phyloP scores from a whole-genome alignment of 2,329 filamentous ascomycete genomes.

The Trichoderma endophyticum region DNA sequence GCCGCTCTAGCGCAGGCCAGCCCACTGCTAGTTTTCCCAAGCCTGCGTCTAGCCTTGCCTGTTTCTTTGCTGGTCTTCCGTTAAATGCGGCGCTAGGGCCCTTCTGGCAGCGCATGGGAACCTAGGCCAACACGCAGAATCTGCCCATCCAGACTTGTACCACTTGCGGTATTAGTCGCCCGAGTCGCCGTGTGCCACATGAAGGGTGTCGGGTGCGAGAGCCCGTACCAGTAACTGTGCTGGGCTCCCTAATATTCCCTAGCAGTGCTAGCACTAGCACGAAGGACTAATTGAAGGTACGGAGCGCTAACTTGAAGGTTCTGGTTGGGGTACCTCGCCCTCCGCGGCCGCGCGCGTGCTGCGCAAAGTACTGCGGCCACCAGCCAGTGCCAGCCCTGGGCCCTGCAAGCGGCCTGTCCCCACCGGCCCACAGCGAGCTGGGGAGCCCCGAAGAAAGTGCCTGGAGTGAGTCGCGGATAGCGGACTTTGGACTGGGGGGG shows the following conservation, averaged over 20 bases:
- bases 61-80: not conserved
- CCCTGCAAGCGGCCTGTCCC: slow-evolving; percentile 15
- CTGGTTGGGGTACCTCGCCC: not conserved
- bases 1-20: slow-evolving; percentile 7
- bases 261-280: not conserved
- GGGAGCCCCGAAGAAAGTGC: slow-evolving; percentile 7
- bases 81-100: slow-evolving; percentile 10
- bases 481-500: slow-evolving; percentile 12
- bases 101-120: slow-evolving; percentile 5
- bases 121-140: not conserved
- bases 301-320: too few relatives aligned
- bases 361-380: not conserved
- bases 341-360: not conserved
- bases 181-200: not conserved
- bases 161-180: not conserved
- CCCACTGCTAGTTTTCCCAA: not conserved
- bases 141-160: not conserved
- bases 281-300: not conserved
- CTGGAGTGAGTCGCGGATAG: slow-evolving; percentile 9
- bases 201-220: not conserved
- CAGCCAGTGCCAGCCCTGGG: not conserved
- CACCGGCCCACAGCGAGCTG: slow-evolving; percentile 17
- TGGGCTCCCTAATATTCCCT: too few relatives aligned
- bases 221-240: not conserved
- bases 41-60: slow-evolving; percentile 13